These are phyloP conservation scores for Cyberlindnera meyerae DNA, from an alignment of 805 yeast genomes.

Conservation along the genomic window DNA sequence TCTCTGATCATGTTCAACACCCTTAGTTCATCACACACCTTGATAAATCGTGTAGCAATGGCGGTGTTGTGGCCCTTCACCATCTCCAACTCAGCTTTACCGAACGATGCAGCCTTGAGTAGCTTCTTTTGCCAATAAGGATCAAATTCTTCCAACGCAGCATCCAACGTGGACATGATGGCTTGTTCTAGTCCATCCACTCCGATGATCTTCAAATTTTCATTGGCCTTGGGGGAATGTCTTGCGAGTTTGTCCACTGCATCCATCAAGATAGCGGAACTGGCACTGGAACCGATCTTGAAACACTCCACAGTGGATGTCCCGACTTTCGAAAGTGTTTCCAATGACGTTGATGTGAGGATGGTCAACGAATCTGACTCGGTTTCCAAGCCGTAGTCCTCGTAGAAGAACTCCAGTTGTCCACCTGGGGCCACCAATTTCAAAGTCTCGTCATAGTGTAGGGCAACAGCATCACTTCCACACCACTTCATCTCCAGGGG, in stretches of 20 bases:
- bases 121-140: conserved; percentile 75
- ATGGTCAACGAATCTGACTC: conserved; percentile 69
- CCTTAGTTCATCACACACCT: conserved; percentile 55
- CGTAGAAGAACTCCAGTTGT: conserved; percentile 46
- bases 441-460: conserved; percentile 57
- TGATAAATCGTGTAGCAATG: conserved; percentile 45
- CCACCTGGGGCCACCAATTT: conserved; percentile 69
- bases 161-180: conserved; percentile 63
- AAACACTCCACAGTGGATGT: conserved; percentile 55
- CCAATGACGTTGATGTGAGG: conserved; percentile 48
- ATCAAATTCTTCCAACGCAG: conserved; percentile 75
- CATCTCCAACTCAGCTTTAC: conserved; percentile 53
- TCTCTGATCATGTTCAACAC: conserved; percentile 67
- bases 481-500: conserved; percentile 59
- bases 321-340: conserved; percentile 61
- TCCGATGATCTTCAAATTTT: conserved; percentile 57
- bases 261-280: conserved; percentile 79
- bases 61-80: conserved; percentile 27
- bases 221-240: conserved; percentile 78
- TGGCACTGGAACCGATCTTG: conserved; percentile 76
- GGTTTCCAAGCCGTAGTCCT: conserved; percentile 37
- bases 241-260: conserved; percentile 61
- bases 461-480: conserved; percentile 73
- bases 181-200: conserved; percentile 49
- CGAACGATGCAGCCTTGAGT: conserved; percentile 79